Evolutionary conservation across 495 filamentous ascomycete species (phyloP).

Genomic region (Aspergillus carlsbadensis): DNA sequence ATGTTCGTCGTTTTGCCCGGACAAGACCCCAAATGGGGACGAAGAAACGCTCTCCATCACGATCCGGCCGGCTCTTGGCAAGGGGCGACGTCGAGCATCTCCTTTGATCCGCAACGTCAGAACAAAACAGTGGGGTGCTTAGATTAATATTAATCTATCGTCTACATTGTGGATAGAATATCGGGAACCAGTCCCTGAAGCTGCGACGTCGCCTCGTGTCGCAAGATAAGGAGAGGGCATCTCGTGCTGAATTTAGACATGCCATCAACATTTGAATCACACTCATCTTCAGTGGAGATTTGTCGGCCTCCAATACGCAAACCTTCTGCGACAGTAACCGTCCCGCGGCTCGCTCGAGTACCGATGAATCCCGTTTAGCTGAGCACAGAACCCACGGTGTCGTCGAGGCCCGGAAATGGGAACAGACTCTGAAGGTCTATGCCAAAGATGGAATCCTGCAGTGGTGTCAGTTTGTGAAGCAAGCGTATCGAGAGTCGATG

Average conservation of each 20-base stretch:
- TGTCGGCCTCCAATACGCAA: no score
- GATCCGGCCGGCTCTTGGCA: not conserved
- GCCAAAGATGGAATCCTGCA: not conserved
- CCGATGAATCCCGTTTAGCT: not conserved
- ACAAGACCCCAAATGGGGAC: not conserved
- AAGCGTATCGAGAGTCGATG: not conserved
- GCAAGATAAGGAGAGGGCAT: no score
- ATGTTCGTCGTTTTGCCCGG: not conserved
- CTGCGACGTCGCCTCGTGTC: no score
- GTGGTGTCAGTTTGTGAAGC: not conserved
- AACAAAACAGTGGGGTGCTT: not conserved
- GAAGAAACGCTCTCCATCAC: not conserved
- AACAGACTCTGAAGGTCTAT: not conserved
- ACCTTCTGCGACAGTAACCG: not conserved
- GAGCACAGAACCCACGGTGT: not conserved
- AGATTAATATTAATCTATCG: no score
- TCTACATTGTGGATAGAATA: no score
- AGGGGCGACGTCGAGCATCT: slow-evolving; percentile 7
- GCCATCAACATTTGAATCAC: no score
- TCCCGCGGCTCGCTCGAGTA: not conserved
- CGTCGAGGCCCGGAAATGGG: not conserved
- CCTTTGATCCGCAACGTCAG: not conserved
- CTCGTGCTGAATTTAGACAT: no score
- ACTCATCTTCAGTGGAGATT: no score
- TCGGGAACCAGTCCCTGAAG: no score